phyloP scores from a whole-genome alignment of 371 early-diverging fungal genomes.

The Apophysomyces ossiformis region DNA sequence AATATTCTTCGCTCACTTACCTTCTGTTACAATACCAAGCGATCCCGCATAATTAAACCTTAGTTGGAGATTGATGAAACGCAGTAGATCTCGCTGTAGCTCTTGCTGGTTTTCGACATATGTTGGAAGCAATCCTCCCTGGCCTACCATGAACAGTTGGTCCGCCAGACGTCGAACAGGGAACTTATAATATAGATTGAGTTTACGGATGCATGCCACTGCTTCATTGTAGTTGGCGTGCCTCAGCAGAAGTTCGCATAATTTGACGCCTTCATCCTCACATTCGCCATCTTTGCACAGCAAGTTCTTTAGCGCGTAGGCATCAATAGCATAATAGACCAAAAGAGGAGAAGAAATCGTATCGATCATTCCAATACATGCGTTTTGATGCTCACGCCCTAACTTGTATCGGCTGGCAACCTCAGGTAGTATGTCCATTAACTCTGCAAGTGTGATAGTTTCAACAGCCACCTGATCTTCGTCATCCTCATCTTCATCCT shows the following conservation, averaged over 20 bases:
- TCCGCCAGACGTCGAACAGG: constrained; percentile 29
- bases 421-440: constrained; percentile 26
- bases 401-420: constrained; percentile 20
- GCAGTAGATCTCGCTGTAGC: constrained; percentile 32
- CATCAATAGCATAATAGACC: constrained; percentile 44
- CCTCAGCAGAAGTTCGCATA: constrained; percentile 29
- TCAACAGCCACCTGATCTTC: constrained; percentile 23
- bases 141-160: constrained; percentile 29
- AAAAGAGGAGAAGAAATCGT: constrained; percentile 32
- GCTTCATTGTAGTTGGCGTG: constrained; percentile 39
- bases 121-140: constrained; percentile 24
- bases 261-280: constrained; percentile 36
- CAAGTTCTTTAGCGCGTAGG: constrained; percentile 24
- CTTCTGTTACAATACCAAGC: constrained; percentile 30
- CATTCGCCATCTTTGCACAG: constrained; percentile 29
- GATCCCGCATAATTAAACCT: constrained; percentile 46
- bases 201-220: constrained; percentile 31
- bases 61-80: constrained; percentile 40
- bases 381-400: constrained; percentile 27
- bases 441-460: constrained; percentile 18
- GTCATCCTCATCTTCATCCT: constrained; percentile 23
- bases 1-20: constrained; percentile 3
- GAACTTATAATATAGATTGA: constrained; percentile 34
- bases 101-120: constrained; percentile 22
- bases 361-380: constrained; percentile 25